Evolutionary conservation across 345 rosid species (phyloP), one percentile per base, ranked within the genome.

Genomic region (Turnera subulata): DNA sequence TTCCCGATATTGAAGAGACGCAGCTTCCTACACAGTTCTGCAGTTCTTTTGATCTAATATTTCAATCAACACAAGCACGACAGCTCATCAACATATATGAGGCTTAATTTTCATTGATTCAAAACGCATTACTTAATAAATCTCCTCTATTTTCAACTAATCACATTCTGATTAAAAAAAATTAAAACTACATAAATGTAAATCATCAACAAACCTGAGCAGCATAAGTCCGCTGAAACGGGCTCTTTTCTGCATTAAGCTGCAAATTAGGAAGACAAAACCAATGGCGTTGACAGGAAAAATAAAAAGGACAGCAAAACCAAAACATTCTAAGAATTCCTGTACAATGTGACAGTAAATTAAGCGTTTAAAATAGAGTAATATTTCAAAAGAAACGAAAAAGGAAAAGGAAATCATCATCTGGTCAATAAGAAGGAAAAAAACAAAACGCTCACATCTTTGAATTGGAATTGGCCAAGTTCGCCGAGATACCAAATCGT

Each of bases 401-500:
- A 12, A 56, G 16, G 22, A 56, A 56, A 5, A 23, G n/a, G 23
- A 42, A 9, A 37, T 13, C 40, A 13, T 37, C 11, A 32, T 29
- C 25, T 39, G 13, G 23, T 39, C 16, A 43, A 16, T 32, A 16
- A 24, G 16, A 20, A 14, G 40, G 13, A 37, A 1, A 37, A 37
- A 13, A 37, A 37, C 21, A 46, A 12, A 13, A 49, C 15, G 40
- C 74, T 69, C 15, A 69, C 74, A 15, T 69, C 74, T 53, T 63
- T 69, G 56, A 69, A 69, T 69, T 69, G 65, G 61, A 69, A 63
- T 46, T 63, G 69, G 24, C 69, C 74, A 20, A 69, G 60, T 18
- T 69, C 69, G 21, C 69, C 74, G 46, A 69, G 68, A 47, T 69
- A 69, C 18, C 51, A 53, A 24, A 69, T 48, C 5, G 69, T 7